These are phyloP conservation scores for Hypoxylon sp. DNA, from an alignment of 2,329 filamentous ascomycete species.

Conservation along the genomic window DNA sequence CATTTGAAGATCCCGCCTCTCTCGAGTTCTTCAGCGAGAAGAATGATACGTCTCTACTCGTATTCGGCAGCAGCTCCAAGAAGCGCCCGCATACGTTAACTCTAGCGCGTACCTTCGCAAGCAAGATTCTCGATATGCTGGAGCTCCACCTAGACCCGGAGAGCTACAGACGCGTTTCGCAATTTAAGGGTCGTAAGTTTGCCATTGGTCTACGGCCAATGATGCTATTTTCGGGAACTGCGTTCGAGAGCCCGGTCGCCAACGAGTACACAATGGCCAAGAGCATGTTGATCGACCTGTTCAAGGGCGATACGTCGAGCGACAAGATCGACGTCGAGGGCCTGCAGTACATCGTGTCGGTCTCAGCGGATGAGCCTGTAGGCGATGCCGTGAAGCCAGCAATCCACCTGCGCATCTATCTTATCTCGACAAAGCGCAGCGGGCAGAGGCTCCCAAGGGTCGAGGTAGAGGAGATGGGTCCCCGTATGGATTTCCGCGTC, in stretches of 20 bases:
- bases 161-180: slow-evolving; percentile 76
- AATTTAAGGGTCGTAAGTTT: slow-evolving; percentile 83
- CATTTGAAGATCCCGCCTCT: slow-evolving; percentile 89
- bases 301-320: slow-evolving; percentile 81
- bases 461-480: slow-evolving; percentile 95
- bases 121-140: slow-evolving; percentile 94
- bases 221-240: slow-evolving; percentile 89
- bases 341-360: slow-evolving; percentile 88
- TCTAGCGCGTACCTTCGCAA: slow-evolving; percentile 83
- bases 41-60: slow-evolving; percentile 89
- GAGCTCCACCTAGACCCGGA: slow-evolving; percentile 87
- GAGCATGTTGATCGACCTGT: slow-evolving; percentile 89
- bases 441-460: slow-evolving; percentile 90
- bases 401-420: slow-evolving; percentile 83
- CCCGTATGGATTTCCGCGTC: slow-evolving; percentile 75
- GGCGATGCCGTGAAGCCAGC: slow-evolving; percentile 66
- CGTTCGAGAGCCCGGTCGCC: slow-evolving; percentile 85
- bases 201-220: slow-evolving; percentile 89
- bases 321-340: slow-evolving; percentile 95
- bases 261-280: slow-evolving; percentile 89
- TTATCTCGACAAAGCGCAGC: slow-evolving; percentile 87
- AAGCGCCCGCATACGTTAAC: slow-evolving; percentile 95
- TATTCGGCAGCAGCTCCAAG: slow-evolving; percentile 90
- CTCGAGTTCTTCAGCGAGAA: slow-evolving; percentile 97
- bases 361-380: slow-evolving; percentile 78